These are phyloP conservation scores for Beauveria caledonica DNA, from an alignment of 2,329 filamentous ascomycete species.

Conservation along the genomic window DNA sequence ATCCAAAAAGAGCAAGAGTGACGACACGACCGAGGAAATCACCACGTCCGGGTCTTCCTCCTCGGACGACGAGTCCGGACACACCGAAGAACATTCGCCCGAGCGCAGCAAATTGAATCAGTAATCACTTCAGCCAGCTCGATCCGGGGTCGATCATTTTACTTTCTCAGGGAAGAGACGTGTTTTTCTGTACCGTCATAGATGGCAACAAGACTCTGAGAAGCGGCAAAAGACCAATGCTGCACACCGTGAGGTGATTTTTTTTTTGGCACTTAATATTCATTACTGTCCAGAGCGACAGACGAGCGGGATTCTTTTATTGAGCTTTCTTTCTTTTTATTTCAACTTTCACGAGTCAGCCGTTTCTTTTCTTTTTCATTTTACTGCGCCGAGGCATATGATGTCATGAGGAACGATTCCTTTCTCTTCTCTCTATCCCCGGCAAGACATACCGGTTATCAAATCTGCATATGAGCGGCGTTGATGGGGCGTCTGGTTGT, in stretches of 20 bases:
- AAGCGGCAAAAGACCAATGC: constrained; percentile 5
- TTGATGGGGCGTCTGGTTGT: constrained; percentile 15
- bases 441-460: neutral
- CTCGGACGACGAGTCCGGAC: constrained; percentile 32
- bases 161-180: neutral
- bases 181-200: constrained; percentile 4
- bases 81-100: constrained; percentile 21
- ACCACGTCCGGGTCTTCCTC: constrained; percentile 20
- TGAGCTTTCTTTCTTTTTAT: neutral
- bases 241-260: neutral
- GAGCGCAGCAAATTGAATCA: constrained; percentile 14
- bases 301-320: neutral
- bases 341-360: neutral
- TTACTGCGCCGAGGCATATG: neutral
- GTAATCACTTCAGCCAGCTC: neutral
- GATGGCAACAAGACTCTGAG: constrained; percentile 4
- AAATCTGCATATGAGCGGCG: constrained; percentile 24
- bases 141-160: neutral
- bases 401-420: constrained; percentile 3
- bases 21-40: constrained; percentile 22
- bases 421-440: constrained; percentile 2
- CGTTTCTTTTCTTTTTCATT: neutral
- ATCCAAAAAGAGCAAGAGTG: constrained; percentile 22
- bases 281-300: neutral
- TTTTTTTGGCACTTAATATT: constrained; percentile 5